Base-by-base conservation (phyloP, 225 moss, liverwort and hornwort species). In the Marchantia paleacea region DNA sequence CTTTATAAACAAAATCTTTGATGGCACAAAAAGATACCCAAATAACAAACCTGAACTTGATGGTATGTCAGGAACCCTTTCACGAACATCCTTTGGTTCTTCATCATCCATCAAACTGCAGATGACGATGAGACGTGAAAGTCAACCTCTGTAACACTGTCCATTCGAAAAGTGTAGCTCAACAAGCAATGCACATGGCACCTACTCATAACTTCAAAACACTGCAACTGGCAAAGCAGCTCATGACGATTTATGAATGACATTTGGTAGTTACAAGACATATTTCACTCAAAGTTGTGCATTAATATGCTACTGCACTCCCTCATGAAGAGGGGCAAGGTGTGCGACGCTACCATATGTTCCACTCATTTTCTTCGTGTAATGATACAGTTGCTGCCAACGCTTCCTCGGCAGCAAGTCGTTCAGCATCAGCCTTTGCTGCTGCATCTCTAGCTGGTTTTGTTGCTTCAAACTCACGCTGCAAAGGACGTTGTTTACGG, bases 341-440 rank as follows among this genome's bases (percentile, higher is more conserved):
- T 0, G 28, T 54, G 52, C 16, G 15, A 73, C 71, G 12, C 49
- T 53, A 92, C 96, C 96, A 90, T 72, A 99, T 95, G 80, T 94
- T 92, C 97, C 97, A 99, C 83, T 95, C 97, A 77, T 99, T 99
- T 30, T 91, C 92, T 68, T 90, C 89, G 81, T 99, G 97, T 68
- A 99, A 86, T 51, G 93, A 85, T 82, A 95, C 89, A 81, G 82
- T 82, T 58, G 95, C 88, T 76, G 93, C 93, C 76, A 84, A 81
- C 62, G 73, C 91, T 63, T 85, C 91, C 77, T 95, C 97, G 49
- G 88, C 90, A 75, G 93, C 91, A 69, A 91, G 86, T 64, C 87
- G 87, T 80, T 90, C 84, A 15, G 90, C 92, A 77, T 94, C 86
- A 8, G 82, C 85, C 85, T 80, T 90, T n/a, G 93, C 93, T 79